Evolutionary conservation across 495 filamentous ascomycete species (phyloP).

Genomic region (Penicillium dipodomyicola): DNA sequence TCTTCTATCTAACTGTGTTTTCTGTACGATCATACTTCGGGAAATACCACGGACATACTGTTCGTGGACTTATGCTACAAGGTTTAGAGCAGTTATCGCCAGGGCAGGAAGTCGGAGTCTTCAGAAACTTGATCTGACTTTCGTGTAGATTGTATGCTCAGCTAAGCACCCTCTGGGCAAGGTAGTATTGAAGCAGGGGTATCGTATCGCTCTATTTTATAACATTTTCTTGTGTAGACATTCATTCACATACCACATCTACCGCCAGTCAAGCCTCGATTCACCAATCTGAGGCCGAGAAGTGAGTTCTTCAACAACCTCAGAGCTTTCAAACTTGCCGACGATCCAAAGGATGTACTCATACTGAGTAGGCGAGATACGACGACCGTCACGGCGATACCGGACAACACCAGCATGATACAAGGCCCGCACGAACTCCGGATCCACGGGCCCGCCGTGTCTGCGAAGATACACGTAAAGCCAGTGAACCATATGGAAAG

Average conservation of each 20-base stretch:
- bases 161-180: not conserved
- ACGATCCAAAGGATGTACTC: conserved; percentile 40
- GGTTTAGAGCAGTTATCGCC: not conserved
- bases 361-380: conserved; percentile 31
- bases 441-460: conserved; percentile 41
- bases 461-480: conserved; percentile 39
- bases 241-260: not conserved
- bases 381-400: conserved; percentile 32
- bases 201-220: conserved; percentile 4
- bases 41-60: not conserved
- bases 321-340: conserved; percentile 33
- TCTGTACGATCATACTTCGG: not conserved
- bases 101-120: conserved; percentile 2
- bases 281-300: conserved; percentile 8
- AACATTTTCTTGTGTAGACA: not conserved
- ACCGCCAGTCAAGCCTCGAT: not conserved
- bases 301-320: conserved; percentile 30
- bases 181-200: conserved; percentile 3
- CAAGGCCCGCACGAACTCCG: conserved; percentile 42
- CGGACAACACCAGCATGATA: conserved; percentile 48
- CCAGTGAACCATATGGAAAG: conserved; percentile 40
- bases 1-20: conserved; percentile 9
- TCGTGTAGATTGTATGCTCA: conserved; percentile 2
- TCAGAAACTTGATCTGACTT: not conserved
- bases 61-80: conserved; percentile 4